phyloP scores from a whole-genome alignment of 164 flowering plant genomes.

The Tinospora cordifolia region DNA sequence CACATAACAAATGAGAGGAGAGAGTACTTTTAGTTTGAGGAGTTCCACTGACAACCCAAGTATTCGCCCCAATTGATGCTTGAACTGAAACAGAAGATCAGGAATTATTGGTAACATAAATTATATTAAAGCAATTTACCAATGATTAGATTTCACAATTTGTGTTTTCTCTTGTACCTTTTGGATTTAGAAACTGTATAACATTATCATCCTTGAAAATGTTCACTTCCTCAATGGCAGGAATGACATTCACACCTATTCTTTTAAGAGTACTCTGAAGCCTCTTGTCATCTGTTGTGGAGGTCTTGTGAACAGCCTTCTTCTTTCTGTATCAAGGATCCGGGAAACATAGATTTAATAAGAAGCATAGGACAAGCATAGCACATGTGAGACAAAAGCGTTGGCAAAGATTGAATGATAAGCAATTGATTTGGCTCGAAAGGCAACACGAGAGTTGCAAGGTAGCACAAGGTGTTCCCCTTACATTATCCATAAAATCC shows the following conservation, averaged over 20 bases:
- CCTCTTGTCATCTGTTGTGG: conserved; percentile 79
- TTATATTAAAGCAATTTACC: background rate
- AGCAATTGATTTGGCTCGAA: too few species aligned
- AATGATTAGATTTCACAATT: background rate
- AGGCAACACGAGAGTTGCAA: too few species aligned
- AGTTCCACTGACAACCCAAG: conserved; percentile 81
- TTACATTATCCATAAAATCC: too few species aligned
- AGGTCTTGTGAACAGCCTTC: conserved; percentile 83
- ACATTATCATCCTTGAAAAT: conserved; percentile 52
- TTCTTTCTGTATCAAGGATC: conserved; percentile 45
- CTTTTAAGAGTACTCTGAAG: conserved; percentile 78
- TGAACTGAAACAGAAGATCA: conserved; percentile 48
- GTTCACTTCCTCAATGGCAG: conserved; percentile 54
- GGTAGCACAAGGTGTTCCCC: too few species aligned
- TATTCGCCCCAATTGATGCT: conserved; percentile 73
- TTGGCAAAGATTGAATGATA: too few species aligned
- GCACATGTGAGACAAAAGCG: background rate
- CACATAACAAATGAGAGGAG: background rate
- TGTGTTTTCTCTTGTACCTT: conserved; percentile 24
- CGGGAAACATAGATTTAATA: background rate
- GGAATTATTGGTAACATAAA: background rate
- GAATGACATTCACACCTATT: conserved; percentile 55
- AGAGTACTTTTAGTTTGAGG: conserved; percentile 54
- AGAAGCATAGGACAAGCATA: background rate
- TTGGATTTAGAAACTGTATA: conserved; percentile 43